Evolutionary conservation across 257 asterid species (phyloP).

Genomic region (Fraxinus anomala): DNA sequence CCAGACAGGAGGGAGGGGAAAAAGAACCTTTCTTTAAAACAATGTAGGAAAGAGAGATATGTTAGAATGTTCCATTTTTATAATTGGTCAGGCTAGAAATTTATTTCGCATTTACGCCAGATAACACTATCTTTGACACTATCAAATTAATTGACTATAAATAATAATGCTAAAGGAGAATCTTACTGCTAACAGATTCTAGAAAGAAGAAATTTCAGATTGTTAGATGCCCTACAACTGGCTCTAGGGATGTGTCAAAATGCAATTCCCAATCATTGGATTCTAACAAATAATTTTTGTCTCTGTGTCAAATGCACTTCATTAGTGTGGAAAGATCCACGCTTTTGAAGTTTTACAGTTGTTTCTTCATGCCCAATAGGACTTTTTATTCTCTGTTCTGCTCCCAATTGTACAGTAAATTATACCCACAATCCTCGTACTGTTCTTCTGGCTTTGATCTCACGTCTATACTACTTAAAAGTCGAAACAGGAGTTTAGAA

Average conservation of each 20-base stretch:
- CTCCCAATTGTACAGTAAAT: neutral
- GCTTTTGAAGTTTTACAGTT: neutral
- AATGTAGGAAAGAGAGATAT: neutral
- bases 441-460: neutral
- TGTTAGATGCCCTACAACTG: neutral
- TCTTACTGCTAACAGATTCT: neutral
- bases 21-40: neutral
- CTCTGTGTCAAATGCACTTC: neutral
- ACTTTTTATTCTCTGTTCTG: neutral
- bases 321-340: neutral
- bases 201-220: neutral
- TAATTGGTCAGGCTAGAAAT: neutral
- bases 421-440: neutral
- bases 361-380: neutral
- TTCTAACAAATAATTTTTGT: neutral
- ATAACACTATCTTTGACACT: neutral
- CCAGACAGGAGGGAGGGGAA: slow-evolving; percentile 19
- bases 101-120: neutral
- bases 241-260: neutral
- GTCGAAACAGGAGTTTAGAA: neutral
- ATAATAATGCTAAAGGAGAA: neutral
- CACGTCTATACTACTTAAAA: neutral
- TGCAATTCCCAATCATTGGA: neutral
- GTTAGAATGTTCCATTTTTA: neutral
- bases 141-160: neutral